Evolutionary conservation across 768 basidiomycete genomes (phyloP), one percentile per base, ranked within the genome.

Genomic region (Russula sp.): DNA sequence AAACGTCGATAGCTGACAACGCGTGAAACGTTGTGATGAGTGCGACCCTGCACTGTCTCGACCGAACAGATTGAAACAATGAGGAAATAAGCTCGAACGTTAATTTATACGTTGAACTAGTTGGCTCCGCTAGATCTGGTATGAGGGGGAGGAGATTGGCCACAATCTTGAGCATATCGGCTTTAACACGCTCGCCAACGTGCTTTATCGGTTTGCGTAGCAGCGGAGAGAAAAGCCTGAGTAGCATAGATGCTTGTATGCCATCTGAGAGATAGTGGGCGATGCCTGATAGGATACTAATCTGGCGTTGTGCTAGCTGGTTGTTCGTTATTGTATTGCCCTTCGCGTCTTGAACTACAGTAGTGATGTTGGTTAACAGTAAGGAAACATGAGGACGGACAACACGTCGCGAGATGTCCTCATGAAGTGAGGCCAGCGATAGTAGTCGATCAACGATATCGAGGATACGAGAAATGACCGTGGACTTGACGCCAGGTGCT

Each of bases 151-250:
- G 79, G 53, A 89, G 78, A 58, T 79, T 82, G 61, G 75, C 79
- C 51, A 88, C 74, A 66, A 91, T 90, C 67, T 78, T 83, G 55
- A 98, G 77, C 58, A 98, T 73, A 69, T 95, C 83, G 42, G 83
- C 77, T 76, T 98, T 98, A 71, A 87, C 79, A 72, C 87, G 90
- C 75, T 99, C 97, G 0, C 89, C 81, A 0, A 97, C 82, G 4
- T 85, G 71, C 70, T 85, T 90, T 25, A 80, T 72, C 2, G 93
- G 86, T 66, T 85, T 87, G 51, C 87, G 86, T 14, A 98, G 77
- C 32, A 97, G 78, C 0, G 94, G 94, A 0, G 82, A 74, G 69
- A 98, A 86, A 3, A 98, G 78, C 0, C 75, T 69, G 22, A 93
- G 78, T 6, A 98, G 79, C 5, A 81, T 81, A 16, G 82, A 77